Conservation (phyloP, 2,329 filamentous ascomycete genomes). For the Talaromyces sp. region DNA sequence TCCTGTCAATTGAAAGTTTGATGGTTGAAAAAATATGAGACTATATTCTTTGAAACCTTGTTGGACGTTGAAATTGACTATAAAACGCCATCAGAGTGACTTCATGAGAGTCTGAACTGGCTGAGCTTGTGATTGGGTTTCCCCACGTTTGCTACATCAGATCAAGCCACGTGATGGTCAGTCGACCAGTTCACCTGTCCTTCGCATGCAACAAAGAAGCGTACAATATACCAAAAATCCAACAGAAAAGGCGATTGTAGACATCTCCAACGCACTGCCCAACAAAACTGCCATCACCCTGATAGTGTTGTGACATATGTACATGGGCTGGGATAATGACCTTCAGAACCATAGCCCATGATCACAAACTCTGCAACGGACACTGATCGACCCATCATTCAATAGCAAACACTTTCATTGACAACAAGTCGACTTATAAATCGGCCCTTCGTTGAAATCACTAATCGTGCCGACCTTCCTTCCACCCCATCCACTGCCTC, state of each 20-base stretch:
- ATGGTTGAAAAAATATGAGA: background rate
- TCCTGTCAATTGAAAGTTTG: background rate
- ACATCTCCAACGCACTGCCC: background rate
- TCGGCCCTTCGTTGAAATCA: slow-evolving; percentile 45
- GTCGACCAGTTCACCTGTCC: no score
- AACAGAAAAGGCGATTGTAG: background rate
- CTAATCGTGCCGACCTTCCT: slow-evolving; percentile 45
- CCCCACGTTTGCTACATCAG: slow-evolving; percentile 1
- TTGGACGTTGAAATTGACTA: background rate
- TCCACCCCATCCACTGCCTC: slow-evolving; percentile 28
- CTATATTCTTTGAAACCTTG: background rate
- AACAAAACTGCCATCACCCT: background rate
- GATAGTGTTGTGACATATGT: background rate
- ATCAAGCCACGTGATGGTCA: background rate
- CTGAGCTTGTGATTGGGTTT: background rate
- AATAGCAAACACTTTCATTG: slow-evolving; percentile 24
- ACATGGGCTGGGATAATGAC: background rate
- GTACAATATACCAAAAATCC: background rate
- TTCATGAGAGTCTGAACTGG: slow-evolving; percentile 6
- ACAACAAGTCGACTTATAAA: slow-evolving; percentile 42
- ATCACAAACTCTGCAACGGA: background rate
- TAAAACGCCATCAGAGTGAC: slow-evolving; percentile 4
- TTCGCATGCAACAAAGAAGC: background rate
- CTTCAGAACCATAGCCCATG: background rate
- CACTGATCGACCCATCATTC: background rate